phyloP scores from a whole-genome alignment of 495 filamentous ascomycete genomes.

The Talaromyces stipitatus region DNA sequence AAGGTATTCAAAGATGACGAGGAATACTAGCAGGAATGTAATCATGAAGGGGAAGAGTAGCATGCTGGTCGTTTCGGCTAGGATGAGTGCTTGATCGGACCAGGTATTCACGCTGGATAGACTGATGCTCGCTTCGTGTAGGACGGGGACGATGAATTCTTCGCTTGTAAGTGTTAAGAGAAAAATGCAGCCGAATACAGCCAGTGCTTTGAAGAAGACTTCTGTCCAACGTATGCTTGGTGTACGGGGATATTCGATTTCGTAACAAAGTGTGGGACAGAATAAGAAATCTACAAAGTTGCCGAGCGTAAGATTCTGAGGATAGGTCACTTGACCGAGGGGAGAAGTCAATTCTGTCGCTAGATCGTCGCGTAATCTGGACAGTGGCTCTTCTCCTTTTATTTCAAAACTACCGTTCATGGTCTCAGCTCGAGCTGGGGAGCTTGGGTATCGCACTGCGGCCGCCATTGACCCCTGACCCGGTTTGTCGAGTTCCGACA shows the following conservation, averaged over 20 bases:
- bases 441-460: constrained; percentile 69
- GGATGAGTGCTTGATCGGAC: constrained; percentile 65
- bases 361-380: constrained; percentile 72
- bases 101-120: constrained; percentile 51
- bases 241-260: constrained; percentile 90
- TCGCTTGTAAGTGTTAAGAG: constrained; percentile 84
- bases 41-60: constrained; percentile 97
- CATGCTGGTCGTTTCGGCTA: constrained; percentile 88
- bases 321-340: constrained; percentile 83
- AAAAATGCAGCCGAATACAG: constrained; percentile 95
- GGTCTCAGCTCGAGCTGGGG: constrained; percentile 32
- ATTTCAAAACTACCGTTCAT: constrained; percentile 15
- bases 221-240: constrained; percentile 67
- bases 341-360: constrained; percentile 87
- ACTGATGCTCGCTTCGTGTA: constrained; percentile 63
- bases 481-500: constrained; percentile 73
- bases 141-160: constrained; percentile 90
- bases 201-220: constrained; percentile 75
- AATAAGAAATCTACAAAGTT: constrained; percentile 87
- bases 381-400: constrained; percentile 43
- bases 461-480: constrained; percentile 58
- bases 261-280: constrained; percentile 95
- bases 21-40: constrained; percentile 88
- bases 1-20: constrained; percentile 95
- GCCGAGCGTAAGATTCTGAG: constrained; percentile 68